Conservation (phyloP, 805 yeast genomes). For the Wickerhamiella bombiphila region DNA sequence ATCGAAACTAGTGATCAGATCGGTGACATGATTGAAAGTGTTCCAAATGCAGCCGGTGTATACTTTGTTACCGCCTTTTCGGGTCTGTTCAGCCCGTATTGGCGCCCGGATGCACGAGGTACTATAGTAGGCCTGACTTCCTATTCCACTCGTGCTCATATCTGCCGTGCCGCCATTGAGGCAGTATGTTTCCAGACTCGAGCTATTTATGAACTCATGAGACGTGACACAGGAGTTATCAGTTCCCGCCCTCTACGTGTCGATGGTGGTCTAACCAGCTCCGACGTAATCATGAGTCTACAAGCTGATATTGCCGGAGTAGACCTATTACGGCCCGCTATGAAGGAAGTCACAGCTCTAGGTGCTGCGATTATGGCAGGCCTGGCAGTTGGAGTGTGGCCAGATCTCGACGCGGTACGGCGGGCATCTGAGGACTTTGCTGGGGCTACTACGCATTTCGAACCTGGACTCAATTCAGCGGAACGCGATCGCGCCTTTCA, state of each 20-base stretch:
- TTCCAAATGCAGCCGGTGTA: slow-evolving; percentile 73
- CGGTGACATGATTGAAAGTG: slow-evolving; percentile 79
- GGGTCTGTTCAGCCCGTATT: slow-evolving; percentile 89
- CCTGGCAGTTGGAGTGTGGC: slow-evolving; percentile 58
- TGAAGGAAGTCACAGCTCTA: slow-evolving; percentile 82
- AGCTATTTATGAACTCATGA: slow-evolving; percentile 83
- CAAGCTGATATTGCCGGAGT: slow-evolving; percentile 89
- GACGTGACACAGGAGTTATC: slow-evolving; percentile 51
- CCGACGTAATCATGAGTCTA: slow-evolving; percentile 82
- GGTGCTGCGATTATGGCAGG: slow-evolving; percentile 98
- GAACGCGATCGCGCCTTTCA: slow-evolving; percentile 50
- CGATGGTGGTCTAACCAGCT: slow-evolving; percentile 92
- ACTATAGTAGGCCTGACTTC: slow-evolving; percentile 88
- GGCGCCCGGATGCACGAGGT: slow-evolving; percentile 89
- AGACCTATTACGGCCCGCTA: slow-evolving; percentile 63
- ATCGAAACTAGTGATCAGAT: slow-evolving; percentile 73
- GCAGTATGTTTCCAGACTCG: slow-evolving; percentile 91
- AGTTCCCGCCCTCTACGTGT: slow-evolving; percentile 31
- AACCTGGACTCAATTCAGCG: slow-evolving; percentile 35
- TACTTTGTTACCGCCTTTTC: slow-evolving; percentile 91
- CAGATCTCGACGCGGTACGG: slow-evolving; percentile 51
- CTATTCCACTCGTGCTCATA: slow-evolving; percentile 79
- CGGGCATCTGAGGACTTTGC: slow-evolving; percentile 15
- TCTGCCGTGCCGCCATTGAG: slow-evolving; percentile 88
- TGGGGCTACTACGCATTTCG: slow-evolving; percentile 15